Evolutionary conservation across 2,329 filamentous ascomycete species (phyloP), one percentile per base, ranked within the genome.

Genomic region (Periconia macrospinosa): DNA sequence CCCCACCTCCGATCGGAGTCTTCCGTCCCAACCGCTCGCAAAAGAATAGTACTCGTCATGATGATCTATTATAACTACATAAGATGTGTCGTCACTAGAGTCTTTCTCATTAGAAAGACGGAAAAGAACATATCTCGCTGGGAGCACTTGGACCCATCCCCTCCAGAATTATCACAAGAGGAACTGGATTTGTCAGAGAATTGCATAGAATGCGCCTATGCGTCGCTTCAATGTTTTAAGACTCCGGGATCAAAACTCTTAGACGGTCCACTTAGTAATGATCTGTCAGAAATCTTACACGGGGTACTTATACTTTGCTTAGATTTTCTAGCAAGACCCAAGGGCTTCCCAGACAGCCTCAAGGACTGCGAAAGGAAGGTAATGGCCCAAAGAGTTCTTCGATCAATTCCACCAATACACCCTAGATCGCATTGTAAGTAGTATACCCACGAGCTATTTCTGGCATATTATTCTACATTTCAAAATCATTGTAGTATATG

Each of bases 251-350:
- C 60, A 11, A 49, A 61, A 10, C 55, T 56, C 1, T 52, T 65
- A 17, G 62, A 66, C 18, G 62, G 60, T 20, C 56, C 59, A 37
- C 61, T 60, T 0, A 66, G 60, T 58, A 30, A 63, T 2, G 65
- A 67, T 44, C 55, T 66, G 5, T 68, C 63, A 43, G 63, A 67
- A 41, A 51, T 69, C 23, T 66, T 63, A 33, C 63, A 69, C n/a
- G 59, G 59, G 1, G 46, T 68, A 1, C 20, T 69, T 6, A 63
- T 69, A 6, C 57, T 67, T 14, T 68, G 66, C 40, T 59, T 61
- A 15, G 65, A 68, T 45, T 68, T 68, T 23, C 62, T 68, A 27
- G 63, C 61, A 3, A 62, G 66, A 15, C 62, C 65, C 2, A 58
- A 50, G 37, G 54, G 51, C 5, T 58, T 62, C 19, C 41, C 17